phyloP scores from a whole-genome alignment of 441 rosid genomes.

The Euphorbia corollata region DNA sequence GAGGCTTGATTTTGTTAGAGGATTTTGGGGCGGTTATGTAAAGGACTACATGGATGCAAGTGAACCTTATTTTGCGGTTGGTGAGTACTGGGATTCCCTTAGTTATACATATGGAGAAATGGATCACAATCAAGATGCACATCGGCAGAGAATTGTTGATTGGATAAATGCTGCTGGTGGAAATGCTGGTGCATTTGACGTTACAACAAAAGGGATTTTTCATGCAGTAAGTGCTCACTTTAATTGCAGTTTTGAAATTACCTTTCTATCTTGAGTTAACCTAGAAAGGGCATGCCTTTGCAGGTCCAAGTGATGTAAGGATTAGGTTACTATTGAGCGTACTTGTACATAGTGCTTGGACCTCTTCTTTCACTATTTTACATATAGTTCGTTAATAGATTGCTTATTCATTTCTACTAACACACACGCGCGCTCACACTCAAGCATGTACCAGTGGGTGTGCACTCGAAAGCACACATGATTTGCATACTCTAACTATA shows the following conservation, averaged over 20 bases:
- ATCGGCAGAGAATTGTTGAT: constrained; percentile 86
- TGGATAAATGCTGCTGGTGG: constrained; percentile 86
- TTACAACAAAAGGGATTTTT: constrained; percentile 93
- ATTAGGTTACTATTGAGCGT: neutral
- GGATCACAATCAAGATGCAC: constrained; percentile 96
- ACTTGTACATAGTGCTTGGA: neutral
- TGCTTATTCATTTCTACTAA: neutral
- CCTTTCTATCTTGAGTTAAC: neutral
- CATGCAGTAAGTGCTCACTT: constrained; percentile 51
- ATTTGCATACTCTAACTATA: no score
- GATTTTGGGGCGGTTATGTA: constrained; percentile 98
- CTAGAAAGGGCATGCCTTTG: constrained; percentile 1
- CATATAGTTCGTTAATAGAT: neutral
- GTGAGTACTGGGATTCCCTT: constrained; percentile 95
- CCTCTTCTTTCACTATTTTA: neutral
- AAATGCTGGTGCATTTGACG: constrained; percentile 91
- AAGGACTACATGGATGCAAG: constrained; percentile 87
- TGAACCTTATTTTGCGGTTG: constrained; percentile 81
- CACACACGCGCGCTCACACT: neutral
- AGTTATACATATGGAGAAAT: constrained; percentile 73
- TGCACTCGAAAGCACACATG: no score
- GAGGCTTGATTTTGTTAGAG: constrained; percentile 96
- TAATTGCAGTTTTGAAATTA: neutral
- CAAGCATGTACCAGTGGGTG: no score
- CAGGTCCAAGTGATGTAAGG: neutral